A percentile compares a stretch with the other conserved stretches of the same genome.
Evolutionary conservation across 1,139 yeast genomes (phyloP).

Genomic region (Nematodospora anomalae): DNA sequence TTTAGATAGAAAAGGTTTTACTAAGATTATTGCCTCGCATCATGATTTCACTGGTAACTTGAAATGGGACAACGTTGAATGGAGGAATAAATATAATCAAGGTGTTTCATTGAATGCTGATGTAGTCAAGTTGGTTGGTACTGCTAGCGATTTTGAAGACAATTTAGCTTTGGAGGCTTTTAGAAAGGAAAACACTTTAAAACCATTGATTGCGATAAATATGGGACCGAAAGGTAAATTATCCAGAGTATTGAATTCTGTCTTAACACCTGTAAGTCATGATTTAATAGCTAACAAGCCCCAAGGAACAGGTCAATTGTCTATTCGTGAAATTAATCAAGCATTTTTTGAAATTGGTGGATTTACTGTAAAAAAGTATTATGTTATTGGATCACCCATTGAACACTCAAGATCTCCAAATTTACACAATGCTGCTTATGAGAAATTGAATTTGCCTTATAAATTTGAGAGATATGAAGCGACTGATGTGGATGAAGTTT

Average conservation of each 20-base stretch:
- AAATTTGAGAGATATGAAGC: conserved; percentile 70
- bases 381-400: conserved; percentile 81
- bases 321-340: conserved; percentile 59
- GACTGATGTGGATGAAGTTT: conserved; percentile 51
- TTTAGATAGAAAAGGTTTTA: conserved; percentile 47
- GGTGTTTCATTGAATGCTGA: conserved; percentile 71
- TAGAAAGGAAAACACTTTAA: conserved; percentile 48
- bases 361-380: conserved; percentile 55
- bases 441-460: conserved; percentile 76
- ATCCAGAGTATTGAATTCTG: conserved; percentile 71
- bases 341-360: conserved; percentile 66
- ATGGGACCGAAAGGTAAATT: conserved; percentile 76
- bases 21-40: conserved; percentile 79
- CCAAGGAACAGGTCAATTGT: conserved; percentile 63
- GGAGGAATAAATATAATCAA: conserved; percentile 70
- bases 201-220: conserved; percentile 82
- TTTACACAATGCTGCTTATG: conserved; percentile 76
- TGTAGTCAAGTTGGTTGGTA: conserved; percentile 80
- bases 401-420: conserved; percentile 86
- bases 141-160: conserved; percentile 63
- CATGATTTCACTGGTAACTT: conserved; percentile 66
- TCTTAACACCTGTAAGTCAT: conserved; percentile 85
- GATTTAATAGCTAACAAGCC: conserved; percentile 60
- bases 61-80: conserved; percentile 68
- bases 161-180: conserved; percentile 72